Evolutionary conservation across 352 stramenopile species (phyloP).

Genomic region (Phytopythium montanum): DNA sequence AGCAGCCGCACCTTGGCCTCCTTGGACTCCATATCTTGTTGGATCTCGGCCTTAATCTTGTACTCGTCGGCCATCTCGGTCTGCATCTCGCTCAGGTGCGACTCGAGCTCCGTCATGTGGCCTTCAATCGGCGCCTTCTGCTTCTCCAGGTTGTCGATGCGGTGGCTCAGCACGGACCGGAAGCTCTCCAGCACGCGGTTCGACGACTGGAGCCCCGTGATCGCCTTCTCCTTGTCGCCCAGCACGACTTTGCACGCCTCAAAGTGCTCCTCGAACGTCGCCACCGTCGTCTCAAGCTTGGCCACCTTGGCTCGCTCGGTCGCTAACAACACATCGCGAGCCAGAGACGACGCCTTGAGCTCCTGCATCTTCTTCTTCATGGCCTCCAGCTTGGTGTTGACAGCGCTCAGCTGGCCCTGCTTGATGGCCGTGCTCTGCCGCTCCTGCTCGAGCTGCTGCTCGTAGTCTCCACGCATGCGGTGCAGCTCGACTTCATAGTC

Average conservation of each 20-base stretch:
- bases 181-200: conserved; percentile 84
- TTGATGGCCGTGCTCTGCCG: conserved; percentile 79
- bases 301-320: conserved; percentile 66
- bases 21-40: conserved; percentile 67
- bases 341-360: conserved; percentile 65
- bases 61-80: conserved; percentile 72
- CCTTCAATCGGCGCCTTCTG: conserved; percentile 69
- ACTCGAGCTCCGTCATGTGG: conserved; percentile 53
- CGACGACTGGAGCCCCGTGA: conserved; percentile 57
- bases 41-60: conserved; percentile 47
- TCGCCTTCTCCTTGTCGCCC: conserved; percentile 68
- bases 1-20: conserved; percentile 77
- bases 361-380: conserved; percentile 86
- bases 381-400: conserved; percentile 78
- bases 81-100: conserved; percentile 75
- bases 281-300: conserved; percentile 58
- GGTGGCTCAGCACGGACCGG: conserved; percentile 69
- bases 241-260: conserved; percentile 62
- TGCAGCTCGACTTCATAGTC: conserved; percentile 82
- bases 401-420: conserved; percentile 72
- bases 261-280: conserved; percentile 74
- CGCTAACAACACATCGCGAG: conserved; percentile 62
- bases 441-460: conserved; percentile 61
- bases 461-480: conserved; percentile 50
- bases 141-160: conserved; percentile 69